Evolutionary conservation across 352 stramenopile genomes (phyloP), one percentile per base, ranked within the genome.

Genomic region (Phytophthora gonapodyides): DNA sequence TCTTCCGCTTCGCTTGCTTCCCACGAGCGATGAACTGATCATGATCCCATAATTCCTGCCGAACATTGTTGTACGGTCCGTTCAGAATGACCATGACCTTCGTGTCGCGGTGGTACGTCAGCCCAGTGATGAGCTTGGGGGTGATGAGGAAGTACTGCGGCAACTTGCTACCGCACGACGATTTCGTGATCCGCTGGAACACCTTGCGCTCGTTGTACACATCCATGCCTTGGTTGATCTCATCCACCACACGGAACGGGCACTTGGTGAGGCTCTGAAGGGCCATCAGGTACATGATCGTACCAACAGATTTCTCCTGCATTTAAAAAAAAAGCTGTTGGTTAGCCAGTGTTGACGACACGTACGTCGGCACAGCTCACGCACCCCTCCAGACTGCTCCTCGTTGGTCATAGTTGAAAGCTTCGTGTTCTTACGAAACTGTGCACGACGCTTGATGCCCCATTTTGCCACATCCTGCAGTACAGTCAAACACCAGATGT

Each of bases 271-370:
- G 66, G 40, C 76, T 93, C 59, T 96, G 87, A 4, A 96, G 75
- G 30, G 87, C 87, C 87, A 96, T 96, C 62, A 96, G 68, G 49
- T 96, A 96, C 86, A 96, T 94, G 60, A 94, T 96, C n/a, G 87
- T 96, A 35, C 86, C 86, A 5, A 96, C 87, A 31, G 86, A 92
- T 81, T 95, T 96, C 75, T 96, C 87, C 86, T 95, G 45, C 16
- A 49, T 13, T 5, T 13, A 59, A 19, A 51, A 19, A 24, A 7
- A 42, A n/a, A n/a, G n/a, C 40, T 17, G 59, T 46, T 13, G 59
- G 33, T 46, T 50, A 50, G 42, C 1, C 34, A 55, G 50, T 45
- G 3, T 50, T 51, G 15, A 50, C 4, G 50, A 40, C 7, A 30
- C 35, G 30, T 11, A 57, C 40, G 40, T 9, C 33, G 11, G 46